Base-by-base conservation (phyloP, 2,329 filamentous ascomycete species). In the Cladosporium cucumerinum region DNA sequence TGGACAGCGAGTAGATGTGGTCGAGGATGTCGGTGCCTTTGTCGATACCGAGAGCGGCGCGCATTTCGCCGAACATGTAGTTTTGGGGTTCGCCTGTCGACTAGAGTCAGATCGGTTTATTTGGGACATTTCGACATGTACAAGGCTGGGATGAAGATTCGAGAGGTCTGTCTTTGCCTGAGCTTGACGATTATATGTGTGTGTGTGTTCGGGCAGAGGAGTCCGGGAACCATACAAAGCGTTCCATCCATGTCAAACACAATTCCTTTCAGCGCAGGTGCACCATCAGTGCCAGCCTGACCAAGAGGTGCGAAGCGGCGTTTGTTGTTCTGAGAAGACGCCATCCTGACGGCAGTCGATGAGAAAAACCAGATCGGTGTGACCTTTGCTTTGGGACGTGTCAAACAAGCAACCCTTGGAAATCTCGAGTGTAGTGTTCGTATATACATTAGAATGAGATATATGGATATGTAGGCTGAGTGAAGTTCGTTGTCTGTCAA, bases 211-310 rank as follows among this genome's bases (percentile, higher is more conserved):
- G n/a, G n/a, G n/a, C n/a, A n/a, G n/a, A n/a, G n/a, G n/a, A n/a
- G n/a, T n/a, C n/a, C n/a, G n/a, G n/a, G n/a, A n/a, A n/a, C n/a
- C n/a, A n/a, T n/a, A 96, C 93, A 97, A 66, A 98, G 79, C 26
- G 94, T 99, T 3, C 94, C 94, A 77, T 99, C 94, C 68, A 99
- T 91, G 79, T 99, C 94, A 78, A 98, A 98, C 16, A 98, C 81
- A 28, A 89, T 82, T 1, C 86, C 86, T 71, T 82, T 81, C 64
- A 89, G 72, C 32, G 71, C 72, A 49, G 83, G 81, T 21, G 77
- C 77, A 57, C 74, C 69, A 23, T 70, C 66, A 54, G 60, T 62
- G 66, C 71, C 69, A 23, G 70, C 70, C 5, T 78, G 73, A 65
- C 79, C 74, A 63, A 86, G 73, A 14, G 84, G 83, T 6, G 83